Percentiles rank a stretch among this genome's conserved stretches.
phyloP scores from a whole-genome alignment of 306 rosid genomes.

The Chamaecrista fasciculata region DNA sequence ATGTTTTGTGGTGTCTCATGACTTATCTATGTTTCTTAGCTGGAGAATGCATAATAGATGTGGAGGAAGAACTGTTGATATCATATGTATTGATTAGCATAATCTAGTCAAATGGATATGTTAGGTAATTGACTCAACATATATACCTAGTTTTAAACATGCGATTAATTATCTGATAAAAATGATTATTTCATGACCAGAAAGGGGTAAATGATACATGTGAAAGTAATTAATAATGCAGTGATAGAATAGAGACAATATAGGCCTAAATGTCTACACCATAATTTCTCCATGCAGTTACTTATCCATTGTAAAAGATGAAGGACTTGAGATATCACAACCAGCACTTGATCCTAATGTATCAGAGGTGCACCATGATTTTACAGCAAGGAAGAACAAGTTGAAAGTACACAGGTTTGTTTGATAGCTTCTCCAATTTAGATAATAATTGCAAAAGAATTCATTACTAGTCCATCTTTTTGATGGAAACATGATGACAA shows the following conservation, averaged over 20 bases:
- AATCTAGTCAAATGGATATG: too few relatives aligned
- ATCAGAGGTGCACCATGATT: conserved; percentile 29
- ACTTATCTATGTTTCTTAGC: too few relatives aligned
- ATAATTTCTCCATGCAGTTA: conserved; percentile 5
- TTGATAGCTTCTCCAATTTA: neutral
- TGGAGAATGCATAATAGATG: too few relatives aligned
- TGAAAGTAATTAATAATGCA: too few relatives aligned
- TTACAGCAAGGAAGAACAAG: conserved; percentile 23
- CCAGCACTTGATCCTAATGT: conserved; percentile 31
- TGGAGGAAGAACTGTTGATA: too few relatives aligned
- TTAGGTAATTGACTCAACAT: too few relatives aligned
- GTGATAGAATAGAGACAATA: neutral
- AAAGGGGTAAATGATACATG: too few relatives aligned
- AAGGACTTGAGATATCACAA: conserved; percentile 39
- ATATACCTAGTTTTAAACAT: neutral
- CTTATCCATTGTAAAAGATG: conserved; percentile 21
- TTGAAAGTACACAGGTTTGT: conserved; percentile 25
- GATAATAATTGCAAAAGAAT: too few relatives aligned
- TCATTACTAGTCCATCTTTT: too few relatives aligned
- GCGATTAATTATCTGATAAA: neutral
- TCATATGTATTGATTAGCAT: neutral
- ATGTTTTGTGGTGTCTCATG: too few relatives aligned
- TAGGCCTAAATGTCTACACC: neutral
- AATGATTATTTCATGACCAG: too few relatives aligned
- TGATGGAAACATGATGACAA: too few relatives aligned